Evolutionary conservation across 345 rosid genomes (phyloP), one percentile per base, ranked within the genome.

Genomic region (Pseudoturritis turrita): DNA sequence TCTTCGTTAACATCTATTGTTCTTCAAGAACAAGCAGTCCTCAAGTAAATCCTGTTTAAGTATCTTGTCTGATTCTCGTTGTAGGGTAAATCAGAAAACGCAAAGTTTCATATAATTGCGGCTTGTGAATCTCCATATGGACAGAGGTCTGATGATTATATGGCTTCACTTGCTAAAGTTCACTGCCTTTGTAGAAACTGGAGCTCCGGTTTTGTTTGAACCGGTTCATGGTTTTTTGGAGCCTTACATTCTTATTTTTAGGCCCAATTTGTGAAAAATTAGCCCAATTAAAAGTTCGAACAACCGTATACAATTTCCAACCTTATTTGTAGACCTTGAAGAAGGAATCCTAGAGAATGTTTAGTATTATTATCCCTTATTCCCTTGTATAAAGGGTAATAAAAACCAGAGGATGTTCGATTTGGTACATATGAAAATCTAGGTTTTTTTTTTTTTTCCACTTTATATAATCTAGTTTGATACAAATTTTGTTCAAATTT

Each of bases 91-190:
- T 58, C 86, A 19, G 96, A 89, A 50, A 78, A 74, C 6, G 92
- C 98, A 33, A 89, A 86, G 79, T 59, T 70, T 65, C 87, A 84
- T 65, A 73, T 93, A 23, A 63, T 86, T 18, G 80, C 92, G 0
- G 89, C 98, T 14, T 81, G 70, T 56, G 79, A 57, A 31, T 85
- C 92, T 65, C 87, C 88, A 5, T 93, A 89, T 49, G 98, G 97
- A 68, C 83, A 89, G 75, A 80, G 90, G 86, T 87, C 96, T 10
- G 86, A 86, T 69, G 96, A 93, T 75, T 93, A 90, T 52, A 93
- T 90, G 96, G 92, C 88, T 68, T 73, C 96, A 5, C 89, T 90
- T 63, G 97, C 96, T 61, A 93, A 89, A 70, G 94, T 89, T 28
- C 98, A 90, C 71, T 79, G 88, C 71, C 80, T 77, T 31, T 85